phyloP scores from a whole-genome alignment of 148 eudicot genomes.

The Vaccinium myrtillus region DNA sequence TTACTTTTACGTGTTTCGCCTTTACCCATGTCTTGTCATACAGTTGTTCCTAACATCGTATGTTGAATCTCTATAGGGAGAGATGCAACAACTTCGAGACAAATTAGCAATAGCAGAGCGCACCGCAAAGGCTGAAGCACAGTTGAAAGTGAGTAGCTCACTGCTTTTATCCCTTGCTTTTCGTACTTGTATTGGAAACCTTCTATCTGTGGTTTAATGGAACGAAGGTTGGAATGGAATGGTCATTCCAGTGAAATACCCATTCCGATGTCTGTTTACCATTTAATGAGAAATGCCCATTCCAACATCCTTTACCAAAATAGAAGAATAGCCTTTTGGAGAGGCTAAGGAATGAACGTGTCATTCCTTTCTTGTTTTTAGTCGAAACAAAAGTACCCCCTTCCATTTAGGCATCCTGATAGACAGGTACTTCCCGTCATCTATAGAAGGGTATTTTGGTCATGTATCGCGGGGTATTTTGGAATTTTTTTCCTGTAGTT shows the following conservation, averaged over 20 bases:
- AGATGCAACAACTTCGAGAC: constrained; percentile 90
- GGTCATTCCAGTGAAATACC: neutral
- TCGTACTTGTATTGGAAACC: neutral
- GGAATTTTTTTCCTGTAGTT: neutral
- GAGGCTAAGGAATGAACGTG: neutral
- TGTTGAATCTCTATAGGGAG: constrained; percentile 47
- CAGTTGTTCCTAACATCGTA: neutral
- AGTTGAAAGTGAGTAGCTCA: constrained; percentile 61
- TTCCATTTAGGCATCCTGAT: constrained; percentile 1
- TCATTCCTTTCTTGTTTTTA: neutral
- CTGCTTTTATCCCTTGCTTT: neutral
- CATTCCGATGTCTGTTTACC: neutral
- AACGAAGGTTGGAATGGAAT: neutral
- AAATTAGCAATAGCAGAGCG: constrained; percentile 88
- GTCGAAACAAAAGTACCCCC: neutral
- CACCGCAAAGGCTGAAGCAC: constrained; percentile 92
- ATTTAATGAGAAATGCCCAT: neutral
- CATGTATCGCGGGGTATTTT: neutral
- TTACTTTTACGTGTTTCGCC: neutral
- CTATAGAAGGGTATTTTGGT: neutral
- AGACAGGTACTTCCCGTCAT: neutral
- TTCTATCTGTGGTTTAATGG: constrained; percentile 1
- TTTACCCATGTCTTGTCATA: neutral
- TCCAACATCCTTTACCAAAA: neutral
- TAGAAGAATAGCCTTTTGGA: neutral